Evolutionary conservation across 371 early-diverging fungal genomes (phyloP).

Genomic region (Quaeritorhiza haematococci): DNA sequence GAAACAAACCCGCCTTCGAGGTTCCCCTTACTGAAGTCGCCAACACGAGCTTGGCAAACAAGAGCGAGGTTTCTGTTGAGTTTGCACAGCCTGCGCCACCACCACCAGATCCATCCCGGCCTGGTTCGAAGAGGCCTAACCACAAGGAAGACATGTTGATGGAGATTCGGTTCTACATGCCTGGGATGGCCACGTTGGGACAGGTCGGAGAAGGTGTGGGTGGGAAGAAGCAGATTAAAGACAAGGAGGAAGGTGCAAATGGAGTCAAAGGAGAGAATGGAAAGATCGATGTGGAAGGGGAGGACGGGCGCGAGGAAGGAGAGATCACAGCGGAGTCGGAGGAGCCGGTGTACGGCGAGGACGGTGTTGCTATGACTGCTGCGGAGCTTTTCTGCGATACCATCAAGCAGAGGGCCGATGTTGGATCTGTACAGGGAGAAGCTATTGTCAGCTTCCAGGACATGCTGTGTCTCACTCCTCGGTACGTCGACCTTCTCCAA

Average conservation of each 20-base stretch:
- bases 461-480: slow-evolving; percentile 84
- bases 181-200: slow-evolving; percentile 65
- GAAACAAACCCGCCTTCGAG: slow-evolving; percentile 84
- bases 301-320: slow-evolving; percentile 39
- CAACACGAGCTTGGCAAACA: slow-evolving; percentile 79
- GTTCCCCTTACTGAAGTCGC: slow-evolving; percentile 84
- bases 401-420: slow-evolving; percentile 85
- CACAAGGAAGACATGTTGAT: slow-evolving; percentile 70
- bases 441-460: slow-evolving; percentile 86
- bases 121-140: slow-evolving; percentile 27
- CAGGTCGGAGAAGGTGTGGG: slow-evolving; percentile 38
- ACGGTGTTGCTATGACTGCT: slow-evolving; percentile 54
- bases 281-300: slow-evolving; percentile 2
- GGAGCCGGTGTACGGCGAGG: slow-evolving; percentile 38
- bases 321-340: slow-evolving; percentile 56
- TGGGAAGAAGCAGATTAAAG: slow-evolving; percentile 21
- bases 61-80: slow-evolving; percentile 91
- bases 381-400: slow-evolving; percentile 83
- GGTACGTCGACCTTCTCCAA: slow-evolving; percentile 33
- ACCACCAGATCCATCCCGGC: slow-evolving; percentile 37
- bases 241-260: slow-evolving; percentile 9
- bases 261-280: slow-evolving; percentile 1
- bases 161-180: slow-evolving; percentile 90
- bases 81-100: slow-evolving; percentile 35
- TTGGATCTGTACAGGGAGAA: slow-evolving; percentile 82